A percentile compares a stretch with the other conserved stretches of the same genome.
Evolutionary conservation across 2,329 filamentous ascomycete genomes (phyloP).

Genomic region (Penicillium fuscoglaucum): DNA sequence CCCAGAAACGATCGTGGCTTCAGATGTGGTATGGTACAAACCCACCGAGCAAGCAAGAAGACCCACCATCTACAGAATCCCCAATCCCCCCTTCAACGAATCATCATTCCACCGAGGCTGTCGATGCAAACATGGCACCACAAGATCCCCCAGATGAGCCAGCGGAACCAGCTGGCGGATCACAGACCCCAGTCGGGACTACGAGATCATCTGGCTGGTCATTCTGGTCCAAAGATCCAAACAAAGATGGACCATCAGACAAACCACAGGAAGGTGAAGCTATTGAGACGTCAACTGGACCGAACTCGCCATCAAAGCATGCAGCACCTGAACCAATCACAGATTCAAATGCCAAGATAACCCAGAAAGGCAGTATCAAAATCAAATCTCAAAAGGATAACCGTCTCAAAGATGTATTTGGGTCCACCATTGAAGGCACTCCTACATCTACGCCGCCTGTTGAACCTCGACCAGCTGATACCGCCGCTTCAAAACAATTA

Average conservation of each 20-base stretch:
- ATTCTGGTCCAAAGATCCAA: constrained; percentile 43
- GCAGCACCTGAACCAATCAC: constrained; percentile 19
- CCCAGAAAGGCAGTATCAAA: constrained; percentile 33
- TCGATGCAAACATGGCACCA: constrained; percentile 20
- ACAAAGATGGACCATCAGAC: constrained; percentile 28
- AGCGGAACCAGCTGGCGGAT: constrained; percentile 24
- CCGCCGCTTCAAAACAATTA: constrained; percentile 37
- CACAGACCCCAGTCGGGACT: constrained; percentile 25
- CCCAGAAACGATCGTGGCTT: constrained; percentile 46
- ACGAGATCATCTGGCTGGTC: constrained; percentile 42
- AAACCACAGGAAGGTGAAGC: constrained; percentile 30
- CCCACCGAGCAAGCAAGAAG: constrained; percentile 25
- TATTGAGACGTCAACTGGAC: constrained; percentile 25
- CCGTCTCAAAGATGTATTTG: constrained; percentile 25
- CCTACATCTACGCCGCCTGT: constrained; percentile 21
- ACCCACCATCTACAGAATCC: constrained; percentile 24
- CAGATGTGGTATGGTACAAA: constrained; percentile 45
- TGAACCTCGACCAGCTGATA: constrained; percentile 31
- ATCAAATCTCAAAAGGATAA: constrained; percentile 30
- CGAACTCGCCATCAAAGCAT: constrained; percentile 22
- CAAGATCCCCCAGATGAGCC: constrained; percentile 21
- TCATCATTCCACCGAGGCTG: constrained; percentile 8
- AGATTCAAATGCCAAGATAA: constrained; percentile 28
- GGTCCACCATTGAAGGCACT: constrained; percentile 20
- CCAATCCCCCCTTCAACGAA: constrained; percentile 10